A percentile compares a stretch with the other conserved stretches of the same genome.
Conservation (phyloP, 73 alveolate genomes). For the Paramecium caudatum region DNA sequence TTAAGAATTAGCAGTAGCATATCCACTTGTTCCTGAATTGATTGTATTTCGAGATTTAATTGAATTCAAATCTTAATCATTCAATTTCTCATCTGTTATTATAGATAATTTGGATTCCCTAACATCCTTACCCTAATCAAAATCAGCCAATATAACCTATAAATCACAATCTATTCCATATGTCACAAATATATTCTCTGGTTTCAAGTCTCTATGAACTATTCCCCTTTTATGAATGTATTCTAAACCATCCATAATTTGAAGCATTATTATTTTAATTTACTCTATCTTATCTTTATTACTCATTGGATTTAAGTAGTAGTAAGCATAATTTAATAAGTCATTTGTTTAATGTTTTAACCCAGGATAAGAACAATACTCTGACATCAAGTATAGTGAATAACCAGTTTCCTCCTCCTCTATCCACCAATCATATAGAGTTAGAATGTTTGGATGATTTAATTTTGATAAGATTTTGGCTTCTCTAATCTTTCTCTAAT, state of each 20-base stretch:
- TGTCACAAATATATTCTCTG: slow-evolving; percentile 47
- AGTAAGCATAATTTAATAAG: slow-evolving; percentile 40
- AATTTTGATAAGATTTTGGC: slow-evolving; percentile 60
- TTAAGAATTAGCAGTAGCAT: slow-evolving; percentile 45
- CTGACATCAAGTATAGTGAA: not conserved
- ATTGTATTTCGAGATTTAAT: slow-evolving; percentile 58
- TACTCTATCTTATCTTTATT: slow-evolving; percentile 29
- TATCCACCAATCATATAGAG: slow-evolving; percentile 70
- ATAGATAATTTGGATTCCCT: slow-evolving; percentile 63
- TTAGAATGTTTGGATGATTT: slow-evolving; percentile 48
- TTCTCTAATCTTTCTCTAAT: slow-evolving; percentile 56
- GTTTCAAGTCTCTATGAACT: slow-evolving; percentile 64
- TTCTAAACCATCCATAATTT: slow-evolving; percentile 65
- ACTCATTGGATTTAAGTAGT: slow-evolving; percentile 40
- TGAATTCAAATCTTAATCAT: slow-evolving; percentile 12
- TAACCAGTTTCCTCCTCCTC: slow-evolving; percentile 55
- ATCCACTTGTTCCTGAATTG: slow-evolving; percentile 55
- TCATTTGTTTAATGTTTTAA: slow-evolving; percentile 59
- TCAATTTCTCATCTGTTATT: slow-evolving; percentile 51
- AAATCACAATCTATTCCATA: not conserved
- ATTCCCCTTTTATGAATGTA: slow-evolving; percentile 57
- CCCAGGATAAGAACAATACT: slow-evolving; percentile 62
- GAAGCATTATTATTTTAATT: slow-evolving; percentile 30
- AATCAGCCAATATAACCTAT: slow-evolving; percentile 38
- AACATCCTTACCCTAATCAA: slow-evolving; percentile 66